A percentile compares a stretch with the other conserved stretches of the same genome.
These are phyloP conservation scores for Psophocarpus tetragonolobus DNA, from an alignment of 306 rosid species.

Conservation along the genomic window DNA sequence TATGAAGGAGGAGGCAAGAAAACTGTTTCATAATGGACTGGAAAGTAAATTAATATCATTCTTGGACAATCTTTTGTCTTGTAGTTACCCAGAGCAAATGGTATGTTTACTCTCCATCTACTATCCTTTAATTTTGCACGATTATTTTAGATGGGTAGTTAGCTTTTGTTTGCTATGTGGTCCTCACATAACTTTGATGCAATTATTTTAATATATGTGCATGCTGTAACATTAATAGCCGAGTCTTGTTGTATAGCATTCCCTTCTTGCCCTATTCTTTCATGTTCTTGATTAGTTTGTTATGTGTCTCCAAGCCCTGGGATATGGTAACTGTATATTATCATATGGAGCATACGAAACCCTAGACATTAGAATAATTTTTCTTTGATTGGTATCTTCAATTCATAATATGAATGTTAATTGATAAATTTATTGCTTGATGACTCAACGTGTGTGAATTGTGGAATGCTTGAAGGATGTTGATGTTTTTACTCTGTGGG, in stretches of 20 bases:
- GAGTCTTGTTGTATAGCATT: slow-evolving; percentile 11
- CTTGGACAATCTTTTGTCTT: slow-evolving; percentile 61
- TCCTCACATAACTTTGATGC: background rate
- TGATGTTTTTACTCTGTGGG: slow-evolving; percentile 89
- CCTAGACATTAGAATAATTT: slow-evolving; percentile 28
- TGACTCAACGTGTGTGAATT: slow-evolving; percentile 16
- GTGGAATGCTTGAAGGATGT: slow-evolving; percentile 68
- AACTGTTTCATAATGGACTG: slow-evolving; percentile 72
- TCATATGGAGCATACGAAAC: slow-evolving; percentile 17
- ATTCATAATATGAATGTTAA: slow-evolving; percentile 22
- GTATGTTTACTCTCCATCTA: slow-evolving; percentile 46
- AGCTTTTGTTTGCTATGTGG: slow-evolving; percentile 3
- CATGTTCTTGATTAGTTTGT: slow-evolving; percentile 12
- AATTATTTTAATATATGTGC: background rate
- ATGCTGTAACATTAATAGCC: background rate
- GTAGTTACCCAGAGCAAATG: slow-evolving; percentile 74
- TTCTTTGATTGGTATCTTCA: slow-evolving; percentile 18
- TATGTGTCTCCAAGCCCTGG: slow-evolving; percentile 2
- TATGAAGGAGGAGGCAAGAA: slow-evolving; percentile 64
- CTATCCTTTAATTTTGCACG: slow-evolving; percentile 13
- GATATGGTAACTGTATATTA: slow-evolving; percentile 25
- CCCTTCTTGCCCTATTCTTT: slow-evolving; percentile 19
- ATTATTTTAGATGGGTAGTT: slow-evolving; percentile 13
- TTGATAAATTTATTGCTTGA: slow-evolving; percentile 25
- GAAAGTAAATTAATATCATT: slow-evolving; percentile 66